These are phyloP conservation scores for Elsinoe perseae DNA, from an alignment of 2,329 filamentous ascomycete genomes.

Conservation along the genomic window DNA sequence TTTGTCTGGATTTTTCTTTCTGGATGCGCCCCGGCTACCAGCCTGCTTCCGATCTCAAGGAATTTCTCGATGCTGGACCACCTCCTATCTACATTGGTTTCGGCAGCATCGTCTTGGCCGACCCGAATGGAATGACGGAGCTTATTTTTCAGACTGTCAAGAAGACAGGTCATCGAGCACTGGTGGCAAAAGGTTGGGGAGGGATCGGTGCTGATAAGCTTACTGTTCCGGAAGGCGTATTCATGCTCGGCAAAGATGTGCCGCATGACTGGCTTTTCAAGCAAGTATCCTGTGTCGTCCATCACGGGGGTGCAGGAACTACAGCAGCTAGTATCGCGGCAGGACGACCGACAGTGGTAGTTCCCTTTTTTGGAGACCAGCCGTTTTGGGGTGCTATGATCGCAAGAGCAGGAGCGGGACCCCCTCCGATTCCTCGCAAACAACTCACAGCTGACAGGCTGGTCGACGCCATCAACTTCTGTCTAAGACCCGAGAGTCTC, in stretches of 20 bases:
- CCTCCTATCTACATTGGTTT: conserved; percentile 49
- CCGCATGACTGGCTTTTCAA: conserved; percentile 55
- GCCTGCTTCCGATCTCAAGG: conserved; percentile 56
- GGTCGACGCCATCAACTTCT: conserved; percentile 40
- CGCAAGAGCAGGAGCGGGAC: conserved; percentile 42
- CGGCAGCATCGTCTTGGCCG: conserved; percentile 26
- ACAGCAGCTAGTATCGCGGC: conserved; percentile 48
- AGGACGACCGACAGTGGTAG: conserved; percentile 46
- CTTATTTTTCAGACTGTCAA: conserved; percentile 32
- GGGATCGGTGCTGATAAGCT: conserved; percentile 36
- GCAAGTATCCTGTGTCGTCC: conserved; percentile 48
- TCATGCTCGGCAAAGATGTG: conserved; percentile 45
- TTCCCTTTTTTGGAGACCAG: conserved; percentile 53
- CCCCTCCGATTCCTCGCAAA: conserved; percentile 41
- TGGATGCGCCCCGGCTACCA: conserved; percentile 59
- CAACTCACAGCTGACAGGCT: conserved; percentile 39
- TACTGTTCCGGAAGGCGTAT: conserved; percentile 35
- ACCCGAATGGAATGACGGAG: conserved; percentile 29
- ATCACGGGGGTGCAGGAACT: conserved; percentile 55
- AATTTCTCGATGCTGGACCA: conserved; percentile 60
- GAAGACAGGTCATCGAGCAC: conserved; percentile 28
- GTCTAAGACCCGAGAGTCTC: conserved; percentile 34
- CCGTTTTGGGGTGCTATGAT: conserved; percentile 51
- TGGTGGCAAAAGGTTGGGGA: conserved; percentile 49
- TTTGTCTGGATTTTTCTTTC: conserved; percentile 69